Evolutionary conservation across 2,329 filamentous ascomycete species (phyloP).

Genomic region (Exophiala bonariae): DNA sequence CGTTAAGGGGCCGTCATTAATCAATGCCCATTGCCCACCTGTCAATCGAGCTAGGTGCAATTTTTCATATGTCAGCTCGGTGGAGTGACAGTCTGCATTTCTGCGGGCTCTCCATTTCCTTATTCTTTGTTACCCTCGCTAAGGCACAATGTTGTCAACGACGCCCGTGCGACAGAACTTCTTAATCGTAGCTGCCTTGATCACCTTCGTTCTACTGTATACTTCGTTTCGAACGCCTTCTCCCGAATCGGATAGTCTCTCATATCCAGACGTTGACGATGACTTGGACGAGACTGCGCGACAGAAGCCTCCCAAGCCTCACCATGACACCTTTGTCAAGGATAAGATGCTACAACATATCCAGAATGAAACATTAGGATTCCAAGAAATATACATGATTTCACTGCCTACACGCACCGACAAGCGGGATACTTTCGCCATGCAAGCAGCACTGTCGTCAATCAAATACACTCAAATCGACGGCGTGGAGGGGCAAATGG

Average conservation of each 20-base stretch:
- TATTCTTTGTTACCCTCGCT: neutral
- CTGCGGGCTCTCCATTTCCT: too few relatives aligned
- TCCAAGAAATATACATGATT: constrained; percentile 47
- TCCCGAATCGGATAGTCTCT: too few relatives aligned
- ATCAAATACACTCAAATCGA: constrained; percentile 22
- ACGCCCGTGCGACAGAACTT: neutral
- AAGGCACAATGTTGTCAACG: neutral
- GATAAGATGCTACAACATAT: constrained; percentile 6
- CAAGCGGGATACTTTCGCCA: constrained; percentile 49
- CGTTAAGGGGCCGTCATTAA: too few relatives aligned
- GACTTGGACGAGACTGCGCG: too few relatives aligned
- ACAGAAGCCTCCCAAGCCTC: neutral
- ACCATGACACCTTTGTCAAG: neutral
- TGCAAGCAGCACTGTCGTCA: constrained; percentile 43
- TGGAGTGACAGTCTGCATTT: too few relatives aligned
- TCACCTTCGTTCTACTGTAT: neutral
- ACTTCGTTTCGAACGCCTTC: neutral
- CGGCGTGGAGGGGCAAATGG: constrained; percentile 20
- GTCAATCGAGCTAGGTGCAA: too few relatives aligned
- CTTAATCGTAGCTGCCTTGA: neutral
- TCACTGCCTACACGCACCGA: constrained; percentile 50
- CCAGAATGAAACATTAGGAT: constrained; percentile 23
- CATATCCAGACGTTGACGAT: too few relatives aligned
- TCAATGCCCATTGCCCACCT: too few relatives aligned
- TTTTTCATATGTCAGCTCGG: too few relatives aligned